Conservation (phyloP, 768 basidiomycete genomes). For the Hortiboletus flavorubellus region DNA sequence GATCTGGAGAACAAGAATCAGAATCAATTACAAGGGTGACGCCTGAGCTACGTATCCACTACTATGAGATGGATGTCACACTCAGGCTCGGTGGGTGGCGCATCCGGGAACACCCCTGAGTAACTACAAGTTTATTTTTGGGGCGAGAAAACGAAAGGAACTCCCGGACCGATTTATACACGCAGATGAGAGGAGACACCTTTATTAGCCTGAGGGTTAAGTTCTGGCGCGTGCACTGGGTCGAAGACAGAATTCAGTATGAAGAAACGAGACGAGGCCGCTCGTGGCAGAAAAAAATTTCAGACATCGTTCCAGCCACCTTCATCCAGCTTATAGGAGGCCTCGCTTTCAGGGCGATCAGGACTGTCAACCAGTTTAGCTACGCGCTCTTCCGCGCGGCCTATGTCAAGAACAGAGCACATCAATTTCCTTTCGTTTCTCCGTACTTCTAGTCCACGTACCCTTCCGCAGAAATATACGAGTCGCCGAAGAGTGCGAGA, state of each 20-base stretch:
- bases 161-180: not conserved
- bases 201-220: not conserved
- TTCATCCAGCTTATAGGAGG: slow-evolving; percentile 88
- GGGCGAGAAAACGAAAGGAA: not conserved
- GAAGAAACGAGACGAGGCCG: not conserved
- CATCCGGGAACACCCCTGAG: not conserved
- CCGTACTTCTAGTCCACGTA: slow-evolving; percentile 21
- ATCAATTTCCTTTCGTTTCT: not conserved
- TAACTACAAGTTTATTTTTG: not conserved
- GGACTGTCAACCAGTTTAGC: slow-evolving; percentile 90
- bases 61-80: not conserved
- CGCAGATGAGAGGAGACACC: not conserved
- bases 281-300: slow-evolving; percentile 14
- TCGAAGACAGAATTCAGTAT: not conserved
- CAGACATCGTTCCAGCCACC: slow-evolving; percentile 87
- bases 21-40: not conserved
- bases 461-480: slow-evolving; percentile 88
- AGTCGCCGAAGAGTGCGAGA: slow-evolving; percentile 86
- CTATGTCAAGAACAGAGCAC: slow-evolving; percentile 35
- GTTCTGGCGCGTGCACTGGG: not conserved
- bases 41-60: not conserved
- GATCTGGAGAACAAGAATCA: not conserved
- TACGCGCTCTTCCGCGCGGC: slow-evolving; percentile 87
- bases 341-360: slow-evolving; percentile 86
- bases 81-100: not conserved